These are phyloP conservation scores for Syzygium grande DNA, from an alignment of 345 rosid genomes.

Conservation along the genomic window DNA sequence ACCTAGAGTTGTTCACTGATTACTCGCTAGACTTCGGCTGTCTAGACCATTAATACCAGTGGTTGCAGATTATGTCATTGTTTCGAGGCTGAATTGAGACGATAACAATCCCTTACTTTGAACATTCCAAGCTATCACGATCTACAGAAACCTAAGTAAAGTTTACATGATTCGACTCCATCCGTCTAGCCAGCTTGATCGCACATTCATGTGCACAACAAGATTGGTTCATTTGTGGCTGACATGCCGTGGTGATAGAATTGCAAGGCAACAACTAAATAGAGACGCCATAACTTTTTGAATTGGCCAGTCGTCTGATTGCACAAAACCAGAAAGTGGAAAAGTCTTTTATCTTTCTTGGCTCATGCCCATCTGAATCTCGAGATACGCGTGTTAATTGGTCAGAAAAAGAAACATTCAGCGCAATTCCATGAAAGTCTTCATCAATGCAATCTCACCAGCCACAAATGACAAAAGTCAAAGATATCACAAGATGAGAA, in stretches of 20 bases:
- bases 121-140: background rate
- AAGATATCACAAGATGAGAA: background rate
- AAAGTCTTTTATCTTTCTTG: background rate
- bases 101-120: background rate
- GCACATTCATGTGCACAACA: background rate
- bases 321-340: background rate
- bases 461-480: background rate
- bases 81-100: background rate
- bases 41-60: background rate
- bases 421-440: background rate
- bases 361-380: background rate
- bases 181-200: background rate
- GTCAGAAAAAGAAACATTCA: background rate
- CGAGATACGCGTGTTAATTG: background rate
- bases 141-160: background rate
- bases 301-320: background rate
- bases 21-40: background rate
- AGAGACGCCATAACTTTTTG: background rate
- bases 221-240: background rate
- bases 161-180: background rate
- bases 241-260: background rate
- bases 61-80: background rate
- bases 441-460: background rate
- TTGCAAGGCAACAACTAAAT: too few relatives aligned
- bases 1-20: background rate